Percentiles rank a stretch among this genome's conserved stretches.
phyloP scores from a whole-genome alignment of 1,284 basidiomycete genomes.

The Ganoderma meredithae region DNA sequence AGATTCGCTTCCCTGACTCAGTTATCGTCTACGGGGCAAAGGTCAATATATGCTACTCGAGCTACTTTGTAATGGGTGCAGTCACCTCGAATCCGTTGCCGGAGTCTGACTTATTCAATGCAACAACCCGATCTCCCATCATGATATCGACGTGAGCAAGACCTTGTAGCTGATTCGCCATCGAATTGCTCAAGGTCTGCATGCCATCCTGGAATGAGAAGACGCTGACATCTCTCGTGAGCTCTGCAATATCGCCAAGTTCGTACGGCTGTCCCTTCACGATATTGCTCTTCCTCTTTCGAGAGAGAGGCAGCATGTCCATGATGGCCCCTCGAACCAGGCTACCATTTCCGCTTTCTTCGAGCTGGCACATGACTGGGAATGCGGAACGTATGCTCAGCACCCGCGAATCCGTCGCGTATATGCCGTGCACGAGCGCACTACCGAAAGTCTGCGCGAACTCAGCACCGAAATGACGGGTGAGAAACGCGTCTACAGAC shows the following conservation, averaged over 20 bases:
- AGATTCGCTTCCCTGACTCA: constrained; percentile 46
- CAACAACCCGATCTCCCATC: constrained; percentile 49
- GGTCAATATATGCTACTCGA: constrained; percentile 1
- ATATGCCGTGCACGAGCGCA: constrained; percentile 92
- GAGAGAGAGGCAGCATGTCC: constrained; percentile 32
- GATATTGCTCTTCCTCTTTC: constrained; percentile 26
- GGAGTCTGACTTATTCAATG: constrained; percentile 45
- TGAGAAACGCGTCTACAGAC: constrained; percentile 82
- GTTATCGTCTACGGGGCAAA: constrained; percentile 49
- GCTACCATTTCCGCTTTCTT: constrained; percentile 72
- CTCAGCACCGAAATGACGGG: constrained; percentile 75
- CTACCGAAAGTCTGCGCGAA: constrained; percentile 83
- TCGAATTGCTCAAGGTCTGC: constrained; percentile 66
- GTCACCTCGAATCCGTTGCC: constrained; percentile 52
- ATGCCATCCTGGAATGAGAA: constrained; percentile 87
- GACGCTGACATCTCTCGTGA: constrained; percentile 71
- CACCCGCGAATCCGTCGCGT: constrained; percentile 82
- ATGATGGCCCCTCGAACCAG: constrained; percentile 70
- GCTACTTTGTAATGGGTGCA: background rate
- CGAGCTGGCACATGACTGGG: constrained; percentile 74
- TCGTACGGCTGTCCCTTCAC: constrained; percentile 50
- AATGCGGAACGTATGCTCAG: constrained; percentile 85
- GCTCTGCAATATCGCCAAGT: constrained; percentile 57
- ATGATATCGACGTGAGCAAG: constrained; percentile 68
- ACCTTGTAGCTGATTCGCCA: constrained; percentile 57